Base-by-base conservation (phyloP, 2,329 filamentous ascomycete genomes). In the Nothophaeocryptopus gaeumannii region DNA sequence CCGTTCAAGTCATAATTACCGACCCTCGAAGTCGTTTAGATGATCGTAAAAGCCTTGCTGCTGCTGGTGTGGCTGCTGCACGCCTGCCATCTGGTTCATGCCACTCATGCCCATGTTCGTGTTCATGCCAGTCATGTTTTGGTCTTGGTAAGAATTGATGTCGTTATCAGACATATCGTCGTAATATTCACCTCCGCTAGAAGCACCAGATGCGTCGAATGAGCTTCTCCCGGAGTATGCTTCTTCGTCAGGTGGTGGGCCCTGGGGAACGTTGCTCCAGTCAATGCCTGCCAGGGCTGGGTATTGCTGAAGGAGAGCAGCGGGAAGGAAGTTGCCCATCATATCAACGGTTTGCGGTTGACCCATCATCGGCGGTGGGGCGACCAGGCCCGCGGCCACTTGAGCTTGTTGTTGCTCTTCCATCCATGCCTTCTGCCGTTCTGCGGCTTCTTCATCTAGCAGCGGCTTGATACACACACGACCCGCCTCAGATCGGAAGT, bases 391-490 rank as follows among this genome's bases (percentile, higher is more conserved):
- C 5, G 59, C 60, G 0, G 77, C 74, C 10, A 61, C 52, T 58
- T 79, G 79, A 66, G 83, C 67, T 59, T 84, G 80, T 32, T 79
- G 78, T 54, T 74, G 70, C 46, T 69, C 66, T 64, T 71, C 86
- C 68, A 85, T 80, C 78, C 85, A 86, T 26, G 79, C 74, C 39
- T 86, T 83, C 63, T 95, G 88, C 31, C 89, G 79, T 63, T 95
- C 90, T 32, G 85, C 74, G 47, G 90, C 86, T 74, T 99, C 93
- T 71, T 99, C 93, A 58, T 99, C 93, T 1, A 99, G 79, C 10
- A 99, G 74, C n/a, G 93, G 91, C 62, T 95, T 96, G 72, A 99
- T 99, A 67, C 93, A 99, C 45, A 96, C 88, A 30, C 93, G 83
- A 5, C 93, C 93, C 2, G 93, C 93, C 73, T 99, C 93, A 2